Evolutionary conservation across 768 basidiomycete genomes (phyloP).

Genomic region (Boletus subparvulus): DNA sequence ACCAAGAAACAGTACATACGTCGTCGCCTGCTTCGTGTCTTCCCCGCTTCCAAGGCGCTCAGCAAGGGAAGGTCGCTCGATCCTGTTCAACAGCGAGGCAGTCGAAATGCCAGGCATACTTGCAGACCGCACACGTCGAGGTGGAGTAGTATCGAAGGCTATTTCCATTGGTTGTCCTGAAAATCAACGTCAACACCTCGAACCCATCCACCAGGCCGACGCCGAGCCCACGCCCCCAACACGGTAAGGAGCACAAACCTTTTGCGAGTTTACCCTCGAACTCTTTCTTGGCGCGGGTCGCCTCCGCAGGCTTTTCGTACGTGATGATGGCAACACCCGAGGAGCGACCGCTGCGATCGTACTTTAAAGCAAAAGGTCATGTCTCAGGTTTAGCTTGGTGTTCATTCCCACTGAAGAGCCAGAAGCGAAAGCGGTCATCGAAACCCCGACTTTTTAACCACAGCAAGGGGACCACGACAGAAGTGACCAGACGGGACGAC

Average conservation of each 20-base stretch:
- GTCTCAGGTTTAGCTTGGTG: conserved; percentile 61
- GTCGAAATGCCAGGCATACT: conserved; percentile 44
- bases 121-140: conserved; percentile 45
- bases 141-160: conserved; percentile 52
- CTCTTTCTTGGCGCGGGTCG: conserved; percentile 78
- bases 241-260: conserved; percentile 46
- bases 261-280: conserved; percentile 87
- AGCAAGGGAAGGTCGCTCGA: conserved; percentile 69
- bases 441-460: conserved; percentile 31
- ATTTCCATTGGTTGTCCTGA: conserved; percentile 82
- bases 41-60: conserved; percentile 61
- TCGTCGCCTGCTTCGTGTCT: conserved; percentile 4
- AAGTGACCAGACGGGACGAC: conserved; percentile 35
- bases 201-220: not conserved
- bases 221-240: not conserved
- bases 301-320: conserved; percentile 77
- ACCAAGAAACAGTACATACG: conserved; percentile 13
- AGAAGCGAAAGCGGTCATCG: conserved; percentile 45
- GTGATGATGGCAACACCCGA: conserved; percentile 77
- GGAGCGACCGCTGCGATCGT: conserved; percentile 94
- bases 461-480: conserved; percentile 32
- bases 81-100: conserved; percentile 69
- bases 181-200: conserved; percentile 1
- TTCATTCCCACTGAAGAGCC: conserved; percentile 35
- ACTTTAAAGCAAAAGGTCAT: conserved; percentile 60